phyloP scores from a whole-genome alignment of 2,329 filamentous ascomycete genomes.

The Parastagonospora nodorum region DNA sequence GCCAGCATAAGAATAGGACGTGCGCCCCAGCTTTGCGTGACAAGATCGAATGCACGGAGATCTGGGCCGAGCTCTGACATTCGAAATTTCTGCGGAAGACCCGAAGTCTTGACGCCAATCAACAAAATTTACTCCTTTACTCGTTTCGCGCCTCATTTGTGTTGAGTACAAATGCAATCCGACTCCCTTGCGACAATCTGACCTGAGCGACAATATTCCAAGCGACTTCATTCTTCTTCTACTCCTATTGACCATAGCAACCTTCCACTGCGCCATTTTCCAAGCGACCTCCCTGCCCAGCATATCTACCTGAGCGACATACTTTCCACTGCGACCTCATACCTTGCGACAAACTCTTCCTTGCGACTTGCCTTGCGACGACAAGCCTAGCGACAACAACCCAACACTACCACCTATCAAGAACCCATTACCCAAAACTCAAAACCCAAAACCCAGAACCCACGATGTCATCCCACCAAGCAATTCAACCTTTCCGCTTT shows the following conservation, averaged over 20 bases:
- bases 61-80: conserved; percentile 15
- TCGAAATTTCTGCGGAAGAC: conserved; percentile 19
- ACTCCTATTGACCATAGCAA: conserved; percentile 6
- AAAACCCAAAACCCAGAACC: not conserved
- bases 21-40: conserved; percentile 20
- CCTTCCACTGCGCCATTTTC: conserved; percentile 22
- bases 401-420: not conserved
- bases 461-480: conserved; percentile 20
- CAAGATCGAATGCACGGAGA: conserved; percentile 16
- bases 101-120: conserved; percentile 26
- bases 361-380: conserved; percentile 2
- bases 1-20: conserved; percentile 27
- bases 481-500: conserved; percentile 27
- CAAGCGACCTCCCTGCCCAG: conserved; percentile 14
- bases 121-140: conserved; percentile 17
- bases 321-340: conserved; percentile 2
- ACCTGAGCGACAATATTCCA: conserved; percentile 22
- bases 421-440: not conserved
- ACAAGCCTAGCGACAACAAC: conserved; percentile 9
- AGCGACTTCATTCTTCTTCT: conserved; percentile 12
- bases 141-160: conserved; percentile 13
- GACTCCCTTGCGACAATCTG: conserved; percentile 11
- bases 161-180: conserved; percentile 25
- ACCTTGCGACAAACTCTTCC: conserved; percentile 11
- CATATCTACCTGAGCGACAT: conserved; percentile 11